A percentile compares a stretch with the other conserved stretches of the same genome.
Evolutionary conservation across 371 early-diverging fungal species (phyloP).

Genomic region (Thermomucor indicae-seudaticae): DNA sequence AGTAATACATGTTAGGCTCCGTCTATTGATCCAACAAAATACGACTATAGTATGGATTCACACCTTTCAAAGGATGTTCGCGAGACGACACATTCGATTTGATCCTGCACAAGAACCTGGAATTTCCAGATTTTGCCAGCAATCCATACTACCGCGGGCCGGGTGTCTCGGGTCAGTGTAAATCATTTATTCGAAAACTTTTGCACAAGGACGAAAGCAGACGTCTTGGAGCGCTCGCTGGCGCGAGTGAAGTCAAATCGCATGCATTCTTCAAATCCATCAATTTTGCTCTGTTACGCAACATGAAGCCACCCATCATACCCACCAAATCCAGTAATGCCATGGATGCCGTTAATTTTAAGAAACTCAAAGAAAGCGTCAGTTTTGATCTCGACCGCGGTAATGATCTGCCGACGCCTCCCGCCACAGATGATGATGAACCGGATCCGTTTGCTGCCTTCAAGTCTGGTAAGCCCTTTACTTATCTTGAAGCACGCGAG

Average conservation of each 20-base stretch:
- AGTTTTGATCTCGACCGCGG: slow-evolving; percentile 57
- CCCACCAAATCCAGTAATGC: slow-evolving; percentile 68
- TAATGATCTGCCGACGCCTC: neutral
- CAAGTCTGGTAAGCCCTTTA: neutral
- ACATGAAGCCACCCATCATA: slow-evolving; percentile 86
- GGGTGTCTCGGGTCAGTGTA: slow-evolving; percentile 50
- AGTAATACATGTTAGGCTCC: neutral
- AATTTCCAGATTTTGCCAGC: slow-evolving; percentile 64
- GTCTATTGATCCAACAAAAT: no score
- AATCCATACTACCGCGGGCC: slow-evolving; percentile 13
- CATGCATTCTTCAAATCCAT: slow-evolving; percentile 91
- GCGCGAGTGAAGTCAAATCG: slow-evolving; percentile 92
- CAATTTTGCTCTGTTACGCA: slow-evolving; percentile 91
- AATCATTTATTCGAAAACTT: slow-evolving; percentile 76
- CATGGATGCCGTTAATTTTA: slow-evolving; percentile 66
- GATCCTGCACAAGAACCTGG: slow-evolving; percentile 72
- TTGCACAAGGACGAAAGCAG: slow-evolving; percentile 83
- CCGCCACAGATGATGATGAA: neutral
- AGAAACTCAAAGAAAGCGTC: slow-evolving; percentile 60
- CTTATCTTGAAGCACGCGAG: no score
- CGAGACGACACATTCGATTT: slow-evolving; percentile 83
- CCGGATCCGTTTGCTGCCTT: neutral
- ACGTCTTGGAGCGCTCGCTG: slow-evolving; percentile 83
- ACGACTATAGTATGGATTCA: slow-evolving; percentile 76
- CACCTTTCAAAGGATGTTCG: slow-evolving; percentile 92